Evolutionary conservation across 805 yeast species (phyloP).

Genomic region (Yamadazyma olivae): DNA sequence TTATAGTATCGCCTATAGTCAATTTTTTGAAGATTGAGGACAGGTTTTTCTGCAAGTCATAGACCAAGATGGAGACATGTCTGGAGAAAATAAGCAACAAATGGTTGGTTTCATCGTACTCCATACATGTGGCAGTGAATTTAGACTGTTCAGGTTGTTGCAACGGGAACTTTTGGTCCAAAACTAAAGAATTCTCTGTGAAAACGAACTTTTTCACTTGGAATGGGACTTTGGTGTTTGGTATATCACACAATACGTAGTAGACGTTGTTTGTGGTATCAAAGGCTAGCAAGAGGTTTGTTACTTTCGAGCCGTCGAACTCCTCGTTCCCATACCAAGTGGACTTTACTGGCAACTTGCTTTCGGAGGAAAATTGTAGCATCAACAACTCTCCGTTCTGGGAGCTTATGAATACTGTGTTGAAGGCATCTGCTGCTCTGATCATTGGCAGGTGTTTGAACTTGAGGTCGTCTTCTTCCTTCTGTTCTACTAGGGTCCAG

Average conservation of each 20-base stretch:
- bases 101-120: slow-evolving; percentile 32
- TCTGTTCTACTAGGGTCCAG: slow-evolving; percentile 21
- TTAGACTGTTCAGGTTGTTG: slow-evolving; percentile 40
- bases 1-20: slow-evolving; percentile 65
- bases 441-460: slow-evolving; percentile 42
- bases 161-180: slow-evolving; percentile 25
- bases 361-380: slow-evolving; percentile 20
- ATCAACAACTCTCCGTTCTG: slow-evolving; percentile 42
- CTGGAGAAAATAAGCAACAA: slow-evolving; percentile 68
- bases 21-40: slow-evolving; percentile 43
- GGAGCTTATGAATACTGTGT: slow-evolving; percentile 23
- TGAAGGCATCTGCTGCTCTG: slow-evolving; percentile 34
- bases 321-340: slow-evolving; percentile 18
- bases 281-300: slow-evolving; percentile 42
- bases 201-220: slow-evolving; percentile 35
- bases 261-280: slow-evolving; percentile 16
- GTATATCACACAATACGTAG: slow-evolving; percentile 55
- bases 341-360: not conserved
- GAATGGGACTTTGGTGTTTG: slow-evolving; percentile 60
- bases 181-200: slow-evolving; percentile 15
- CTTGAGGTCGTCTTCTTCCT: slow-evolving; percentile 14
- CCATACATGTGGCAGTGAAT: slow-evolving; percentile 60
- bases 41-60: slow-evolving; percentile 31
- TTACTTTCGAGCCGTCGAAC: slow-evolving; percentile 37
- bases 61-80: slow-evolving; percentile 61